A percentile compares a stretch with the other conserved stretches of the same genome.
phyloP scores from a whole-genome alignment of 148 eudicot species.

The Chenopodium album region DNA sequence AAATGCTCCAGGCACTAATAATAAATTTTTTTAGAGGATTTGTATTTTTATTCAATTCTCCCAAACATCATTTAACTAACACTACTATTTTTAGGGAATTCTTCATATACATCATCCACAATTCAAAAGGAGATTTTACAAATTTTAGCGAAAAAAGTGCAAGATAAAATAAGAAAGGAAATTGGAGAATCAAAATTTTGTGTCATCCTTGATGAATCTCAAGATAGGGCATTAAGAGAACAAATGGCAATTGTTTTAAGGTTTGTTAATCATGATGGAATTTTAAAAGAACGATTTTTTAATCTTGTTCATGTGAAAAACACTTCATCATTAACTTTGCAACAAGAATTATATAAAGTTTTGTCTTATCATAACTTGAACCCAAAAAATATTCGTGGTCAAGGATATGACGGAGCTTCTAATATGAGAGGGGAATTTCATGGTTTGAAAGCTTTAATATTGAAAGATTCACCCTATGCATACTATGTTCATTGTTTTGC shows the following conservation, averaged over 20 bases:
- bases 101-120: background rate
- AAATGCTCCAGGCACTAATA: background rate
- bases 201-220: background rate
- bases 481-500: background rate
- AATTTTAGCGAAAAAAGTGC: background rate
- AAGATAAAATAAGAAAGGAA: background rate
- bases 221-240: background rate
- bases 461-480: background rate
- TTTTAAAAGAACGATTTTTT: no score
- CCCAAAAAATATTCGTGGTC: no score
- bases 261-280: background rate
- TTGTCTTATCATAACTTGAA: no score
- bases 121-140: background rate
- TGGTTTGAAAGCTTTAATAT: constrained; percentile 4
- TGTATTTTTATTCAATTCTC: background rate
- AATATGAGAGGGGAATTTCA: background rate
- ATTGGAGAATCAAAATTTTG: background rate
- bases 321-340: no score
- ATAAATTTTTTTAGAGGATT: background rate
- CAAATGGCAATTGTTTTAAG: background rate
- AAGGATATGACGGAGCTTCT: no score
- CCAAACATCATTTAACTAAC: background rate
- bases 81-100: background rate
- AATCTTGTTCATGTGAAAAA: no score
- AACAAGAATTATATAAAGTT: no score